Percentiles rank a stretch among this genome's conserved stretches.
Evolutionary conservation across 1,284 basidiomycete genomes (phyloP).

Genomic region (Phylloboletellus chloephorus): DNA sequence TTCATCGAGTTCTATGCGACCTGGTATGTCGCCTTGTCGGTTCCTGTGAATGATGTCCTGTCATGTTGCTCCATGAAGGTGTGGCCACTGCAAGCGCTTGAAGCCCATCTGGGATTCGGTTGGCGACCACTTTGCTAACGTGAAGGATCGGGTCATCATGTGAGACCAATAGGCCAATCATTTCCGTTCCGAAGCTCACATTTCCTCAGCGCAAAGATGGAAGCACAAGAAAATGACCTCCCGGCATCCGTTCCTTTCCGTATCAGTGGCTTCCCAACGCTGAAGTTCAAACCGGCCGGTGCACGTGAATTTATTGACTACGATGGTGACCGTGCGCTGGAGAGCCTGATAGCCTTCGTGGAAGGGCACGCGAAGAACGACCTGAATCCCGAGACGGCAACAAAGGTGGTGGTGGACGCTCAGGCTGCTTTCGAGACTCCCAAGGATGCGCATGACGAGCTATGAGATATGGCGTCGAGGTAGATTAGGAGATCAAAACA

Average conservation of each 20-base stretch:
- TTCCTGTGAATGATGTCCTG: neutral
- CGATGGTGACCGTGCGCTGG: constrained; percentile 85
- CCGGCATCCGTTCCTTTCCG: constrained; percentile 85
- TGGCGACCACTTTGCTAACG: constrained; percentile 75
- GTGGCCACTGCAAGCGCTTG: constrained; percentile 93
- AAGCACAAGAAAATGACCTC: constrained; percentile 95
- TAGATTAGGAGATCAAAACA: constrained; percentile 21
- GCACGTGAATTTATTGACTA: constrained; percentile 85
- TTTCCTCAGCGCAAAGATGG: constrained; percentile 85
- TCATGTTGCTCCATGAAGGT: constrained; percentile 46
- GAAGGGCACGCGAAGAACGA: constrained; percentile 77
- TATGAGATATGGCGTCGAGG: constrained; percentile 17
- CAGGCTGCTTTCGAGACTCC: constrained; percentile 29
- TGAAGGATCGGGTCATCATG: constrained; percentile 83
- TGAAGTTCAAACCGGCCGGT: constrained; percentile 96
- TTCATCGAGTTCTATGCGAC: constrained; percentile 97
- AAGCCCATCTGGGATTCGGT: constrained; percentile 93
- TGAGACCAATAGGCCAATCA: constrained; percentile 35
- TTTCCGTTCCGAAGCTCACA: constrained; percentile 4
- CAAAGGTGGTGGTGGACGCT: constrained; percentile 17
- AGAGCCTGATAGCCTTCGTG: constrained; percentile 80
- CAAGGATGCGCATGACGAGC: constrained; percentile 23
- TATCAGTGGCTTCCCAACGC: constrained; percentile 86
- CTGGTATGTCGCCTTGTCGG: constrained; percentile 61
- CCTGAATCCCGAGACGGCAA: constrained; percentile 19